Evolutionary conservation across 2,329 filamentous ascomycete genomes (phyloP).

Genomic region (Byssothecium circinans): DNA sequence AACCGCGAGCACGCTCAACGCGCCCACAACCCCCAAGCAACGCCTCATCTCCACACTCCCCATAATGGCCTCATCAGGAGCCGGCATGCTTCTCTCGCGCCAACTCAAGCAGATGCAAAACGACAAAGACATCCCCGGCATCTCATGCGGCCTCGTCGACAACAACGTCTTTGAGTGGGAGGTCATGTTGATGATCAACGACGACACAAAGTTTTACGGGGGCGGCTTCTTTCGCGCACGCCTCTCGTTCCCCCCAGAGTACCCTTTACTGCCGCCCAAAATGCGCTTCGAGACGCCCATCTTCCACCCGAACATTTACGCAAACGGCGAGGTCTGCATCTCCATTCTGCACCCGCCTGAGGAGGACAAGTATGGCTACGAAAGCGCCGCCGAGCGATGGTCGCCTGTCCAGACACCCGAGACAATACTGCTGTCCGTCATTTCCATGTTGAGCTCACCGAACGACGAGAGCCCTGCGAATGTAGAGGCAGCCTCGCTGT

Average conservation of each 20-base stretch:
- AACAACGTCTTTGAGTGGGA: slow-evolving; percentile 97
- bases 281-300: slow-evolving; percentile 96
- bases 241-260: slow-evolving; percentile 92
- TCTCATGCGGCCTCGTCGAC: slow-evolving; percentile 85
- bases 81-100: slow-evolving; percentile 73
- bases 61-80: slow-evolving; percentile 51
- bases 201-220: slow-evolving; percentile 91
- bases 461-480: slow-evolving; percentile 98
- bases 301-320: slow-evolving; percentile 97
- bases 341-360: slow-evolving; percentile 96
- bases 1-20: background rate
- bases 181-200: slow-evolving; percentile 97
- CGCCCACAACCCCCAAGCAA: slow-evolving; percentile 3
- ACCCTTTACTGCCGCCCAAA: slow-evolving; percentile 90
- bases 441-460: slow-evolving; percentile 97
- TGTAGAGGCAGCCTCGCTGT: slow-evolving; percentile 94
- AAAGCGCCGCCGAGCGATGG: slow-evolving; percentile 94
- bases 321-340: slow-evolving; percentile 90
- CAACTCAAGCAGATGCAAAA: slow-evolving; percentile 95
- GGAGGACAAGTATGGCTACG: slow-evolving; percentile 98
- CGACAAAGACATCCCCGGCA: slow-evolving; percentile 88
- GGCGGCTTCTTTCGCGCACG: slow-evolving; percentile 94
- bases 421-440: slow-evolving; percentile 94
- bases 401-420: slow-evolving; percentile 96
- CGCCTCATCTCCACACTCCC: slow-evolving; percentile 7